phyloP scores from a whole-genome alignment of 331 rosid genomes.

The Quercus lobata region DNA sequence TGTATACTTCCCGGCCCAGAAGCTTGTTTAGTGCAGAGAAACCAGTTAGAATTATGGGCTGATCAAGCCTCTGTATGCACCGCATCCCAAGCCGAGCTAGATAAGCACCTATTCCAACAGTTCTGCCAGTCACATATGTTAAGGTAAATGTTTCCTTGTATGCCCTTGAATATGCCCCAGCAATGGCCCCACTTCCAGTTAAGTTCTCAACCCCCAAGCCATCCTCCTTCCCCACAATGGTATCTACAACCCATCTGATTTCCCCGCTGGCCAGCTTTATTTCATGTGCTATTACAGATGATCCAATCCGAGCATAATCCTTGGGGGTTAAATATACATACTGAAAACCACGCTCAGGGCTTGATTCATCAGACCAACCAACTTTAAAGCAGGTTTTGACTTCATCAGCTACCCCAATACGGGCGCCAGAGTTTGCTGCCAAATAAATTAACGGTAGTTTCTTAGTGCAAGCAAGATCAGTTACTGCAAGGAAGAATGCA shows the following conservation, averaged over 20 bases:
- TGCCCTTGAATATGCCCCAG: conserved; percentile 95
- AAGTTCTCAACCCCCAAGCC: conserved; percentile 96
- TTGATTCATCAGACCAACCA: conserved; percentile 97
- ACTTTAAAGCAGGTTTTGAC: conserved; percentile 90
- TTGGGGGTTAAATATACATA: conserved; percentile 84
- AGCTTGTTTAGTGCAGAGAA: conserved; percentile 96
- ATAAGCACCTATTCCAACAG: conserved; percentile 99
- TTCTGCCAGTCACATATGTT: conserved; percentile 96
- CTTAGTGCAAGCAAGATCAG: conserved; percentile 85
- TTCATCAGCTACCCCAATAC: conserved; percentile 96
- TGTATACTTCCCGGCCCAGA: conserved; percentile 98
- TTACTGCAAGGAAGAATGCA: conserved; percentile 94
- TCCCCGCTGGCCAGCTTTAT: conserved; percentile 77
- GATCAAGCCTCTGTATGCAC: conserved; percentile 99
- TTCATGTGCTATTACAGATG: conserved; percentile 86
- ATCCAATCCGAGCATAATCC: conserved; percentile 78
- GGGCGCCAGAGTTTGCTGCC: conserved; percentile 99
- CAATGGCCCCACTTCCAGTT: conserved; percentile 98
- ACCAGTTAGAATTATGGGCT: conserved; percentile 96
- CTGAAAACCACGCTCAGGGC: conserved; percentile 93
- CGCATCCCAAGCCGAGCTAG: conserved; percentile 99
- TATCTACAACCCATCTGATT: conserved; percentile 92
- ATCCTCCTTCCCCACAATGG: conserved; percentile 95
- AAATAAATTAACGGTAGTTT: conserved; percentile 85
- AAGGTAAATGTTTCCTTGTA: conserved; percentile 92